A percentile compares a stretch with the other conserved stretches of the same genome.
Evolutionary conservation across 306 rosid species (phyloP).

Genomic region (Albizia julibrissin): DNA sequence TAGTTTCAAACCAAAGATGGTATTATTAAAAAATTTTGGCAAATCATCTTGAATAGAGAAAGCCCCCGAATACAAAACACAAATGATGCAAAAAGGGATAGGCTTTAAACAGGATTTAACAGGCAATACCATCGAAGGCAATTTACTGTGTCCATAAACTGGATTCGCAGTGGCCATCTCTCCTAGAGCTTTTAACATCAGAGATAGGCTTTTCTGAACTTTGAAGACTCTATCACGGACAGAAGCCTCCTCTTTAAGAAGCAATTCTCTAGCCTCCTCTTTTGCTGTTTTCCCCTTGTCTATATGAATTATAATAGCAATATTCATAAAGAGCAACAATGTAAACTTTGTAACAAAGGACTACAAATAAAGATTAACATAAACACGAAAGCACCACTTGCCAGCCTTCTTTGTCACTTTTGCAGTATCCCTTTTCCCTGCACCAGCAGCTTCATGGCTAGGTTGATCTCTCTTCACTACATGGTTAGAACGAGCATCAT

Average conservation of each 20-base stretch:
- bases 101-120: not conserved
- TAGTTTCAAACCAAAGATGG: not conserved
- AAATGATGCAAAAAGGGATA: not conserved
- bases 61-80: not conserved
- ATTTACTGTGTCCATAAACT: slow-evolving; percentile 85
- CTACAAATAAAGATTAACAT: slow-evolving; percentile 23
- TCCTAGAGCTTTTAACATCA: slow-evolving; percentile 84
- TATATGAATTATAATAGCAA: slow-evolving; percentile 30
- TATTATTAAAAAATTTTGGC: not conserved
- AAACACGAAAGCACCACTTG: slow-evolving; percentile 43
- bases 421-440: slow-evolving; percentile 69
- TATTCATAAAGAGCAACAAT: not conserved
- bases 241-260: slow-evolving; percentile 82
- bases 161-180: slow-evolving; percentile 88
- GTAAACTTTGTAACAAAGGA: not conserved
- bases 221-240: slow-evolving; percentile 67
- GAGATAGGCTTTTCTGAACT: slow-evolving; percentile 65
- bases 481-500: slow-evolving; percentile 59
- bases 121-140: slow-evolving; percentile 79
- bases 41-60: not conserved
- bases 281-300: slow-evolving; percentile 92
- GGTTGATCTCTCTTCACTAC: slow-evolving; percentile 67
- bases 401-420: slow-evolving; percentile 84
- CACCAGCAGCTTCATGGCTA: slow-evolving; percentile 57
- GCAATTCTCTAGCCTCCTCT: slow-evolving; percentile 90